phyloP scores from a whole-genome alignment of 306 rosid species.

The Luffa acutangula region DNA sequence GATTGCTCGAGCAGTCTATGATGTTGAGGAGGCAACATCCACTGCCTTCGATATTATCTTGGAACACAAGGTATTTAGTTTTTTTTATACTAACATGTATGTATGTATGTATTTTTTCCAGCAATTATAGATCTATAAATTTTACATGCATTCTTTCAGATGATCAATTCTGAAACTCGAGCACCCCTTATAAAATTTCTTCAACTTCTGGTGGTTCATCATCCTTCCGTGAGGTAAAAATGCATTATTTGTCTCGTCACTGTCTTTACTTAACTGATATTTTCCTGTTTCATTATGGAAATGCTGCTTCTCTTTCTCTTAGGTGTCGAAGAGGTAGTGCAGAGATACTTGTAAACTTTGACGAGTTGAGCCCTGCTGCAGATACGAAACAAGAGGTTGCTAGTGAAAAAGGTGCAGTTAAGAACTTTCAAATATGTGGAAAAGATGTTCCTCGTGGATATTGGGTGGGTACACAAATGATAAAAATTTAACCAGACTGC shows the following conservation, averaged over 20 bases:
- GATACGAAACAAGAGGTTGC: constrained; percentile 34
- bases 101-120: background rate
- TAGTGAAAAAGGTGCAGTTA: constrained; percentile 21
- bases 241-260: background rate
- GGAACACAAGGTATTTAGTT: constrained; percentile 47
- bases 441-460: constrained; percentile 93
- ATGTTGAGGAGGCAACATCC: constrained; percentile 93
- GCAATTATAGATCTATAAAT: background rate
- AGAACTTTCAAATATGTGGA: constrained; percentile 67
- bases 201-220: constrained; percentile 79
- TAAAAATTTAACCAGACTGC: constrained; percentile 8
- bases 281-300: constrained; percentile 14
- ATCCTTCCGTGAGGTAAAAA: constrained; percentile 79
- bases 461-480: constrained; percentile 50
- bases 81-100: background rate
- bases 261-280: constrained; percentile 7
- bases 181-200: constrained; percentile 71
- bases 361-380: constrained; percentile 56
- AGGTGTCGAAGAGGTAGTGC: constrained; percentile 96
- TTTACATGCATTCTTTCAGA: constrained; percentile 24
- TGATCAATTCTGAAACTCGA: constrained; percentile 81
- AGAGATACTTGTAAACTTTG: constrained; percentile 76
- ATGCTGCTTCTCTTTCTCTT: constrained; percentile 22
- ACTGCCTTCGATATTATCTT: constrained; percentile 75
- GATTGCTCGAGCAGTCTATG: constrained; percentile 89